Evolutionary conservation across 2,329 filamentous ascomycete genomes (phyloP).

Genomic region (Sodiomyces alkalinus): DNA sequence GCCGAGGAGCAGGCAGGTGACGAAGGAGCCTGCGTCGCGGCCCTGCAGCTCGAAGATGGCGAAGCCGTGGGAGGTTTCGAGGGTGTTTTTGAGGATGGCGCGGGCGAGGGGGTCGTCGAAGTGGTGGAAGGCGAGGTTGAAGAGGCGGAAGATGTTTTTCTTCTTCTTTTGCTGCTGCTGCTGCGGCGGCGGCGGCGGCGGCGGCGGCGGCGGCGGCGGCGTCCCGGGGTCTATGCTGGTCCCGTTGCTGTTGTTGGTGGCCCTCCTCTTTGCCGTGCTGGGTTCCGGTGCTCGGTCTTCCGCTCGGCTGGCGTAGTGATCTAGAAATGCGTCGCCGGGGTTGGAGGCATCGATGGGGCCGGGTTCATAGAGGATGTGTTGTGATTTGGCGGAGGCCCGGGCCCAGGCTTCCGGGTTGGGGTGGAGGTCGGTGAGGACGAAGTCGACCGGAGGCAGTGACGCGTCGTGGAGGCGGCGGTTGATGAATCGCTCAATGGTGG

Average conservation of each 20-base stretch:
- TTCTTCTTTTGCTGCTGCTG: too few relatives aligned
- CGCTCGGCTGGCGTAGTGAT: conserved; percentile 7
- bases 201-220: conserved; percentile 1
- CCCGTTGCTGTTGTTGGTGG: too few relatives aligned
- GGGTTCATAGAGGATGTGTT: conserved; percentile 43
- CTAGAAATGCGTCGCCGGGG: conserved; percentile 35
- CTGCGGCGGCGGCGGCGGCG: too few relatives aligned
- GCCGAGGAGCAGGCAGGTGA: conserved; percentile 37
- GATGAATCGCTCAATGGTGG: conserved; percentile 42
- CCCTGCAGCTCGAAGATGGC: conserved; percentile 65
- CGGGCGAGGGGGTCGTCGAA: conserved; percentile 50
- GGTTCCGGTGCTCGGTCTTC: conserved; percentile 3
- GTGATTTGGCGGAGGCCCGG: conserved; percentile 31
- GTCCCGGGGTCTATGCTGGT: too few relatives aligned
- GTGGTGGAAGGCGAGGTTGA: conserved; percentile 64
- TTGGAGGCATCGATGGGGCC: conserved; percentile 49
- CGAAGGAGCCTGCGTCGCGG: conserved; percentile 36
- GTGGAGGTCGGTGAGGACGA: conserved; percentile 51
- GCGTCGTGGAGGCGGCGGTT: conserved; percentile 27
- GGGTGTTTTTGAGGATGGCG: conserved; percentile 46
- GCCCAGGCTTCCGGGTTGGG: conserved; percentile 49
- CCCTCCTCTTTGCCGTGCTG: not conserved
- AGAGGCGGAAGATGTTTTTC: conserved; percentile 49
- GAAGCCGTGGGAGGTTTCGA: conserved; percentile 51
- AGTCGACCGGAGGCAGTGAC: conserved; percentile 25